Base-by-base conservation (phyloP, 768 basidiomycete species). In the Leccinum subgranulosum region DNA sequence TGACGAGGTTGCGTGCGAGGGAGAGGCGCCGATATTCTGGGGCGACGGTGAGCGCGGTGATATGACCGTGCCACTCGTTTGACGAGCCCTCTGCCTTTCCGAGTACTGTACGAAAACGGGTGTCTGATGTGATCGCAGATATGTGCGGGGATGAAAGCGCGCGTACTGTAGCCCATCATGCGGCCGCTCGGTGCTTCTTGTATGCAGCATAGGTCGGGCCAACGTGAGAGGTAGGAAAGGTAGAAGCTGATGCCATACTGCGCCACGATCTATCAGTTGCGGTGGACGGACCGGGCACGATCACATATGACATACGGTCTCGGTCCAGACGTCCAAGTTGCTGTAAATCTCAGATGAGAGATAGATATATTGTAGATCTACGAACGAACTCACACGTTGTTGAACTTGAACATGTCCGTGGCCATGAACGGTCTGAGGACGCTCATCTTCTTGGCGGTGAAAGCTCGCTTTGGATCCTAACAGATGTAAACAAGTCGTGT, bases 301-400 rank as follows among this genome's bases (percentile, higher is more conserved):
- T 23, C 23, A 23, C 23, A 23, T 4, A 43, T 36, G 45, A 75
- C 86, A 67, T 65, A 94, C 95, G 21, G 97, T 98, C 75, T 98
- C 96, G 47, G 97, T 98, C 93, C 93, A 98, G 47, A 94, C 78
- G 72, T 98, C 96, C 67, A 96, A 76, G 74, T 99, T 98, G 59
- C 92, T 94, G 72, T 1, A 51, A 7, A 48, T 55, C 41, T 68
- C 55, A 62, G 46, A 58, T n/a, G 53, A 4, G 49, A 45, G 19
- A 2, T n/a, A 21, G 25, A 25, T 25, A 0, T 3, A 4, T 31
- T 31, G 4, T 31, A 11, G 29, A 8, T 50, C 33, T 19, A 31
- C 10, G 19, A 14, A 17, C 2, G 3, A 23, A 75, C 85, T 60
- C 66, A 90, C 92, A 96, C 83, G 68, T 91, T 91, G 69, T 97